A percentile compares a stretch with the other conserved stretches of the same genome.
These are phyloP conservation scores for Russula griseocarnosa DNA, from an alignment of 768 basidiomycete species.

Conservation along the genomic window DNA sequence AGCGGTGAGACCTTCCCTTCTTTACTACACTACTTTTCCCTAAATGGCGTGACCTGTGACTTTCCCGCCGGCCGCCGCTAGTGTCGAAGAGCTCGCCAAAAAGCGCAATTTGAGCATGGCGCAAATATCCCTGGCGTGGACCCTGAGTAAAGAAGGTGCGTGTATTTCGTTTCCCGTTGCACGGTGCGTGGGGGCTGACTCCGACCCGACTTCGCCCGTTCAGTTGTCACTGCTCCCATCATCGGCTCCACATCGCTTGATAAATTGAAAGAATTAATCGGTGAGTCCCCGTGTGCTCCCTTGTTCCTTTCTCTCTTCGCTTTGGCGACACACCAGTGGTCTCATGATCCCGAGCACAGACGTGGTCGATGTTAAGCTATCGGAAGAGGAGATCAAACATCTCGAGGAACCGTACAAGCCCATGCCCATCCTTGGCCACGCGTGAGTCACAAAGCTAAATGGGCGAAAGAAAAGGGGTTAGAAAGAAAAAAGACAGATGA, in stretches of 20 bases:
- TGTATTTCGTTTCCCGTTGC: background rate
- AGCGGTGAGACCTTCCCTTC: slow-evolving; percentile 14
- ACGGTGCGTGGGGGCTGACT: background rate
- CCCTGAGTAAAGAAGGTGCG: slow-evolving; percentile 30
- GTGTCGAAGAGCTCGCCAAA: slow-evolving; percentile 39
- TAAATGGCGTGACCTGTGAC: background rate
- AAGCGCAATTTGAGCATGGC: slow-evolving; percentile 38
- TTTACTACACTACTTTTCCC: too few relatives aligned
- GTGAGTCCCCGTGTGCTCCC: slow-evolving; percentile 12
- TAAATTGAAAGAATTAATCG: slow-evolving; percentile 35
- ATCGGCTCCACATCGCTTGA: slow-evolving; percentile 37
- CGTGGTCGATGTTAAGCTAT: slow-evolving; percentile 38
- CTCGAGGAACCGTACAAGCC: slow-evolving; percentile 40
- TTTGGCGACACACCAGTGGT: background rate
- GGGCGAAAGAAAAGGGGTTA: background rate
- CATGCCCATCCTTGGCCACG: slow-evolving; percentile 20
- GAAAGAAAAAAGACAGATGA: too few relatives aligned
- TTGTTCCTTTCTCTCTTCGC: background rate
- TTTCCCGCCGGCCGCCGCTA: background rate
- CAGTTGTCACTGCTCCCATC: slow-evolving; percentile 37
- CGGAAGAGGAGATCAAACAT: slow-evolving; percentile 41
- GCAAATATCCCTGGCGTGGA: slow-evolving; percentile 41
- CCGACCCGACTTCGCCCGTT: background rate
- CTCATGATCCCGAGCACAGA: slow-evolving; percentile 20
- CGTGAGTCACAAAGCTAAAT: background rate